Evolutionary conservation across 164 flowering plant species (phyloP).

Genomic region (Dillenia turbinata): DNA sequence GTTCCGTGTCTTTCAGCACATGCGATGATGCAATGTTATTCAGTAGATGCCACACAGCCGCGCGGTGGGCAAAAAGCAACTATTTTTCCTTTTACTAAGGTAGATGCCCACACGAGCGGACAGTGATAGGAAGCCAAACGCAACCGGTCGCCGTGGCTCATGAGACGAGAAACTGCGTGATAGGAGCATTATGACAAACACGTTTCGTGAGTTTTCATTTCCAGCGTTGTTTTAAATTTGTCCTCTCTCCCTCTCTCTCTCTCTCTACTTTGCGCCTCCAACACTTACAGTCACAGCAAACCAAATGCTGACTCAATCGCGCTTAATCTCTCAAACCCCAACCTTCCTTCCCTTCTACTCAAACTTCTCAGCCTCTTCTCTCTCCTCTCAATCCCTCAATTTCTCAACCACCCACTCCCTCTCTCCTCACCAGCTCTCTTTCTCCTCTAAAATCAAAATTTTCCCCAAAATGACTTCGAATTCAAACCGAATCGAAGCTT

Average conservation of each 20-base stretch:
- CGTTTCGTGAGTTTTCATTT: slow-evolving; percentile 1
- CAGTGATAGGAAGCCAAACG: slow-evolving; percentile 4
- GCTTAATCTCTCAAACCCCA: slow-evolving; percentile 17
- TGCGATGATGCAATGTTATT: too few relatives aligned
- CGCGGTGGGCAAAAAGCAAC: not conserved
- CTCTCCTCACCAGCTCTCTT: slow-evolving; percentile 4
- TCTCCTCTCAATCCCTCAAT: not conserved
- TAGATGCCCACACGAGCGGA: not conserved
- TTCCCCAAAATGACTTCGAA: slow-evolving; percentile 19
- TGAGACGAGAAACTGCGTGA: too few relatives aligned
- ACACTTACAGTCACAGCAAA: slow-evolving; percentile 15
- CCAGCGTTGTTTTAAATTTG: not conserved
- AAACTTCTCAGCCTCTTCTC: not conserved
- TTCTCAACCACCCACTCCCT: not conserved
- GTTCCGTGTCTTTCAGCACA: too few relatives aligned
- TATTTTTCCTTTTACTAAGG: not conserved
- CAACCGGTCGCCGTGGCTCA: not conserved
- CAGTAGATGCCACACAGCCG: too few relatives aligned
- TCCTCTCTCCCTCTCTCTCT: slow-evolving; percentile 7
- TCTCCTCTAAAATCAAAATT: slow-evolving; percentile 1
- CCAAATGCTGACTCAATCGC: slow-evolving; percentile 32
- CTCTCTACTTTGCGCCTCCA: slow-evolving; percentile 1
- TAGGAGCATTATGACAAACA: not conserved
- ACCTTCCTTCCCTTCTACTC: slow-evolving; percentile 10
- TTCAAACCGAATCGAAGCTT: slow-evolving; percentile 9